phyloP scores from a whole-genome alignment of 805 yeast genomes.

The Saccharomycopsis malanga region DNA sequence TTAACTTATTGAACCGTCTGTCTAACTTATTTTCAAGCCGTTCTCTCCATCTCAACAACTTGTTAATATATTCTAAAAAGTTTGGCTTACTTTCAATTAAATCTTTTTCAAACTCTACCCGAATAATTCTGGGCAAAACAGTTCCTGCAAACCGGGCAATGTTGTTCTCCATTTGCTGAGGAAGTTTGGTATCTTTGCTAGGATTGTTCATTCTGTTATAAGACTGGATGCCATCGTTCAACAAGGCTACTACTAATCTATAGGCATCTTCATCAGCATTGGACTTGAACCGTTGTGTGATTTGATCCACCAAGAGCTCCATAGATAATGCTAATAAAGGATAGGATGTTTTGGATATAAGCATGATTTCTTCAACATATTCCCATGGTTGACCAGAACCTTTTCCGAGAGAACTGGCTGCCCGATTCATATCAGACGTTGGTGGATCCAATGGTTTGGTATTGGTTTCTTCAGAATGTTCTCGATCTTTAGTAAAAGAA shows the following conservation, averaged over 20 bases:
- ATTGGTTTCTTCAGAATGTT: background rate
- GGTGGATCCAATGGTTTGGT: no score
- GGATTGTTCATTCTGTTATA: constrained; percentile 75
- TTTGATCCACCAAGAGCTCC: constrained; percentile 93
- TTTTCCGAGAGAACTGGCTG: constrained; percentile 26
- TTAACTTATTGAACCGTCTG: constrained; percentile 68
- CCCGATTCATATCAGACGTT: no score
- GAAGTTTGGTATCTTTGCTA: constrained; percentile 52
- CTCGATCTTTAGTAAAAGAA: background rate
- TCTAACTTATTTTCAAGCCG: constrained; percentile 87
- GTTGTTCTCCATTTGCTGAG: constrained; percentile 86
- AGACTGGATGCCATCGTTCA: constrained; percentile 89
- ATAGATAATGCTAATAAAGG: constrained; percentile 87
- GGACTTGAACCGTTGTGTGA: constrained; percentile 86
- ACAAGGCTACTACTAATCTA: constrained; percentile 80
- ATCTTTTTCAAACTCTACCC: constrained; percentile 87
- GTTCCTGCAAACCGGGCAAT: constrained; percentile 87
- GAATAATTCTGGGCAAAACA: constrained; percentile 78
- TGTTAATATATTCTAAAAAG: constrained; percentile 75
- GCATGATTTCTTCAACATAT: constrained; percentile 85
- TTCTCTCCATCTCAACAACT: constrained; percentile 86
- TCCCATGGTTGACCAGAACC: constrained; percentile 74
- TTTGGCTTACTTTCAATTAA: constrained; percentile 83
- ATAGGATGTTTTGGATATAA: constrained; percentile 89
- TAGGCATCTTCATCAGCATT: constrained; percentile 95